A percentile compares a stretch with the other conserved stretches of the same genome.
Conservation (phyloP, 1,284 basidiomycete genomes). For the Moesziomyces aphidis region DNA sequence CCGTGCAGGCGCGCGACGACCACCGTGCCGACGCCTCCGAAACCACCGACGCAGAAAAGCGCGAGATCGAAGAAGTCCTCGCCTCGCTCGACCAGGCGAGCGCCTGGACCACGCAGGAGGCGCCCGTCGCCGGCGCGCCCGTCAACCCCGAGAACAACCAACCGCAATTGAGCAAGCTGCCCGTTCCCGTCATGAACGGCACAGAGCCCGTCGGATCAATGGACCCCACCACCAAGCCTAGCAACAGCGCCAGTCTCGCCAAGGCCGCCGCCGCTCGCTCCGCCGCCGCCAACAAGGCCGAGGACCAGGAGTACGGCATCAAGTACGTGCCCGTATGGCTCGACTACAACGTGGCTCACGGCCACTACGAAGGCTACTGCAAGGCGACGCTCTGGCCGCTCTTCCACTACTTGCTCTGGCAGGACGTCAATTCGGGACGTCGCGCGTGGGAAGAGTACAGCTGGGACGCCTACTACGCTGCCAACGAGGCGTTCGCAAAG, state of each 20-base stretch:
- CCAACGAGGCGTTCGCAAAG: slow-evolving; percentile 86
- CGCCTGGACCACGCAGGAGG: slow-evolving; percentile 56
- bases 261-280: slow-evolving; percentile 71
- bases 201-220: slow-evolving; percentile 62
- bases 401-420: slow-evolving; percentile 98
- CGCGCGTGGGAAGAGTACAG: slow-evolving; percentile 77
- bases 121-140: slow-evolving; percentile 48
- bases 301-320: slow-evolving; percentile 61
- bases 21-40: slow-evolving; percentile 58
- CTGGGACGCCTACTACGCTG: slow-evolving; percentile 85
- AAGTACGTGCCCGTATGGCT: slow-evolving; percentile 91
- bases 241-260: slow-evolving; percentile 67
- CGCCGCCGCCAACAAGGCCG: slow-evolving; percentile 68
- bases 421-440: slow-evolving; percentile 76
- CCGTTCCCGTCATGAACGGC: slow-evolving; percentile 59
- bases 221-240: slow-evolving; percentile 38
- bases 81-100: slow-evolving; percentile 59
- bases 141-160: slow-evolving; percentile 31
- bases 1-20: slow-evolving; percentile 55
- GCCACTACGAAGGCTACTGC: slow-evolving; percentile 93
- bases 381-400: slow-evolving; percentile 97
- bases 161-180: slow-evolving; percentile 41
- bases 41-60: slow-evolving; percentile 54
- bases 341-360: slow-evolving; percentile 87
- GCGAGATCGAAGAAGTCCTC: slow-evolving; percentile 62